These are phyloP conservation scores for Ophiostoma tasmaniense DNA, from an alignment of 2,329 filamentous ascomycete species.

Conservation along the genomic window DNA sequence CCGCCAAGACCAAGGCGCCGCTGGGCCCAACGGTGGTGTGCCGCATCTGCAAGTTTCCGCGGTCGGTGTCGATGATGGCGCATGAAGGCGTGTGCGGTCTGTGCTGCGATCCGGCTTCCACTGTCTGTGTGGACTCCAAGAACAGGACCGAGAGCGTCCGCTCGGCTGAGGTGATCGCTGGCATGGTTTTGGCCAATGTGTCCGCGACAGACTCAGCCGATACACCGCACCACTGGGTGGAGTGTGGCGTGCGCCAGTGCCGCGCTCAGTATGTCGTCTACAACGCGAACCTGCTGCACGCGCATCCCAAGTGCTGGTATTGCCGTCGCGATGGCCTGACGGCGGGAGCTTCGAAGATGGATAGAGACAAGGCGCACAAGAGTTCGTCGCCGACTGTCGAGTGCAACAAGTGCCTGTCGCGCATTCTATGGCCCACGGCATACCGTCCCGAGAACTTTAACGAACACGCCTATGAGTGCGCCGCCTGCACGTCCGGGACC, in stretches of 20 bases:
- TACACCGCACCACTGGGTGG: slow-evolving; percentile 37
- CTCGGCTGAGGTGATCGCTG: background rate
- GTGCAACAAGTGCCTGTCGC: slow-evolving; percentile 37
- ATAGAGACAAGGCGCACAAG: background rate
- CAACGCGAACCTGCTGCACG: slow-evolving; percentile 32
- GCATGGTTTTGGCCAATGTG: slow-evolving; percentile 25
- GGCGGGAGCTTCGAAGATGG: background rate
- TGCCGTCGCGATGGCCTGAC: slow-evolving; percentile 29
- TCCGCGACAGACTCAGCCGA: slow-evolving; percentile 26
- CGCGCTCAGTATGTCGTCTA: slow-evolving; percentile 45
- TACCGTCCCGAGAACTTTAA: slow-evolving; percentile 33
- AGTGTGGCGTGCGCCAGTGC: slow-evolving; percentile 36
- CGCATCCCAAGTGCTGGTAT: slow-evolving; percentile 41
- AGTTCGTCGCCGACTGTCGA: slow-evolving; percentile 34
- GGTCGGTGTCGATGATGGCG: slow-evolving; percentile 43
- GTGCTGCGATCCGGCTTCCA: slow-evolving; percentile 28
- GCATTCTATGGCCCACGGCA: slow-evolving; percentile 38
- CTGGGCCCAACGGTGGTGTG: slow-evolving; percentile 38
- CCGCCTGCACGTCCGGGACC: slow-evolving; percentile 30
- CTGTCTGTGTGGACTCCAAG: background rate
- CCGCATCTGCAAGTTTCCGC: slow-evolving; percentile 34
- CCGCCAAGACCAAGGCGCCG: slow-evolving; percentile 34
- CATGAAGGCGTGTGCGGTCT: slow-evolving; percentile 33
- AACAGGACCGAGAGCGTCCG: background rate
- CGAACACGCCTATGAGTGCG: slow-evolving; percentile 31